A percentile compares a stretch with the other conserved stretches of the same genome.
phyloP scores from a whole-genome alignment of 495 filamentous ascomycete genomes.

The Umbilicaria muhlenbergii region DNA sequence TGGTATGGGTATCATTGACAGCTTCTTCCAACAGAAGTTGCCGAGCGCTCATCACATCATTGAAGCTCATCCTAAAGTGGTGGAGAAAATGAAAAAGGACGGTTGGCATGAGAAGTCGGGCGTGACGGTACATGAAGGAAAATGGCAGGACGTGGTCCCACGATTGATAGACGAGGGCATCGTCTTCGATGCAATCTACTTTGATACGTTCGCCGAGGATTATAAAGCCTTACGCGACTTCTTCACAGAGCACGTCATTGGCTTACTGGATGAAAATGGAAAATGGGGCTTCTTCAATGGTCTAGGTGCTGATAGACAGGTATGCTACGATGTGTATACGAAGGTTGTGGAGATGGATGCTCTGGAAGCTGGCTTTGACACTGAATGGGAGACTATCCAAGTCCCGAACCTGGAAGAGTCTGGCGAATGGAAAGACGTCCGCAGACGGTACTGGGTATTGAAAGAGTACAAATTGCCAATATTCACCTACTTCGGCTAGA shows the following conservation, averaged over 20 bases:
- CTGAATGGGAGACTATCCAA: constrained; percentile 63
- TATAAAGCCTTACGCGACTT: constrained; percentile 75
- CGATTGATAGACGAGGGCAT: constrained; percentile 50
- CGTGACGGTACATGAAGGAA: constrained; percentile 52
- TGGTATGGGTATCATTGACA: constrained; percentile 91
- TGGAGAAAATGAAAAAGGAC: constrained; percentile 45
- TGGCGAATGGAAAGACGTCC: constrained; percentile 73
- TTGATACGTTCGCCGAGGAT: constrained; percentile 92
- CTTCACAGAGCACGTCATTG: constrained; percentile 75
- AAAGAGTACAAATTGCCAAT: constrained; percentile 56
- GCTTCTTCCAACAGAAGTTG: constrained; percentile 52
- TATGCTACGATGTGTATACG: constrained; percentile 91
- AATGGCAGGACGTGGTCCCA: constrained; percentile 74
- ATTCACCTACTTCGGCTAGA: constrained; percentile 44
- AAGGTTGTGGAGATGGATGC: constrained; percentile 88
- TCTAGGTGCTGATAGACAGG: constrained; percentile 76
- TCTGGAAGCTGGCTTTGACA: constrained; percentile 79
- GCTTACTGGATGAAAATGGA: constrained; percentile 43
- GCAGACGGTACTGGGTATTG: constrained; percentile 75
- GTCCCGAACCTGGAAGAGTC: constrained; percentile 46
- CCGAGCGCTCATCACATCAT: constrained; percentile 70
- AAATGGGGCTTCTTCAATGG: constrained; percentile 93
- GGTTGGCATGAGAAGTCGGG: constrained; percentile 50
- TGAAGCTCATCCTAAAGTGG: constrained; percentile 77
- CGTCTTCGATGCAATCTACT: constrained; percentile 86